Base-by-base conservation (phyloP, 2,329 filamentous ascomycete genomes). In the Arthrinium puccinioides region DNA sequence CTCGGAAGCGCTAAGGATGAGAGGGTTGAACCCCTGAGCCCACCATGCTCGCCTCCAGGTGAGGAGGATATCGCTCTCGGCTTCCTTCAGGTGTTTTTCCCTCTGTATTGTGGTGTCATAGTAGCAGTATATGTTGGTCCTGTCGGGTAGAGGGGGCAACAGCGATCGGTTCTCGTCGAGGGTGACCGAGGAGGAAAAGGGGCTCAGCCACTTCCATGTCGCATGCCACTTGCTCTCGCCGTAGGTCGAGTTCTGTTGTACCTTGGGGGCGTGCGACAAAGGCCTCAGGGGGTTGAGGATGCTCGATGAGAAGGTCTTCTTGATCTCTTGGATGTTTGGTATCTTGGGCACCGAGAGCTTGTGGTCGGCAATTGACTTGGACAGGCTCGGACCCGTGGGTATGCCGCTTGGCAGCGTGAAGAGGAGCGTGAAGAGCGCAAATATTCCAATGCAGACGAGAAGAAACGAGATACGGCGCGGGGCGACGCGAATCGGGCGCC, bases 31-130 rank as follows among this genome's bases (percentile, higher is more conserved):
- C 9, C 90, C 92, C 52, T 94, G 80, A 0, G 89, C 87, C 86
- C 87, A 97, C 88, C 90, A 97, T 3, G 90, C 89, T 31, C 87
- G 76, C 42, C 89, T 76, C 92, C 92, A 97, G 37, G 85, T 83
- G 40, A 94, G 66, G 33, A 97, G 70, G 41, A 97, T 64, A 41
- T 82, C 75, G 53, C 82, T 82, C 56, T 96, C 86, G 4, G 86
- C 84, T 42, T 84, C 75, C 49, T 76, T 76, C 35, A 76, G 72
- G 14, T 74, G 73, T 33, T 74, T 69, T 21, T 83, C 74, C 58
- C 82, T 82, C 43, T 72, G 63, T 14, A 69, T 58, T 5, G 75
- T 77, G 9, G 76, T 67, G 52, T 95, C 87, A 57, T 94, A 95
- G 61, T 90, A 97, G 45, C 88, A 95, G 62, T 95, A 97, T 38